phyloP scores from a whole-genome alignment of 805 yeast genomes.

The Zygosaccharomyces rouxii region DNA sequence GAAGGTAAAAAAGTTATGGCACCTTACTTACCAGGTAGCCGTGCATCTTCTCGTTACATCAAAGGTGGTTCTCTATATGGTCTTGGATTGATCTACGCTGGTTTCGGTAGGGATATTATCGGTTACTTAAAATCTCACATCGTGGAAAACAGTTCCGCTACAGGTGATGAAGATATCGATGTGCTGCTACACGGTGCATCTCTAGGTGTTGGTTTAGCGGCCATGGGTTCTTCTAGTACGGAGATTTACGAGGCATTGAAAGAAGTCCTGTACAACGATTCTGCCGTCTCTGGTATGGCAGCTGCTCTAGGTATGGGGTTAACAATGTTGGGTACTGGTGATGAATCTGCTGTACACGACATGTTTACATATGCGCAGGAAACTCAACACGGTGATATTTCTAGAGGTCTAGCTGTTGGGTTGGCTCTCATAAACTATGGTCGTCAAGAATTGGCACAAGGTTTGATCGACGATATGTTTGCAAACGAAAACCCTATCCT shows the following conservation, averaged over 20 bases:
- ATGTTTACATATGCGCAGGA: slow-evolving; percentile 90
- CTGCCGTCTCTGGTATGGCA: slow-evolving; percentile 93
- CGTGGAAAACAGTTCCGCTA: slow-evolving; percentile 54
- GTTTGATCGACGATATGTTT: slow-evolving; percentile 58
- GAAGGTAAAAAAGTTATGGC: slow-evolving; percentile 83
- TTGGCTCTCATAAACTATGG: slow-evolving; percentile 84
- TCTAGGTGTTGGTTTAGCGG: slow-evolving; percentile 93
- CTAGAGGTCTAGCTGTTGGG: slow-evolving; percentile 89
- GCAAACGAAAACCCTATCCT: slow-evolving; percentile 74
- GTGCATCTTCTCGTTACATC: slow-evolving; percentile 70
- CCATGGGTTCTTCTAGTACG: slow-evolving; percentile 81
- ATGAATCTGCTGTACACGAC: slow-evolving; percentile 61
- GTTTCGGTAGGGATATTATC: slow-evolving; percentile 86
- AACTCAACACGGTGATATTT: slow-evolving; percentile 92
- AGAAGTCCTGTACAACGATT: slow-evolving; percentile 79
- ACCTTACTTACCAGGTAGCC: slow-evolving; percentile 83
- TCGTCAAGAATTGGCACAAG: slow-evolving; percentile 75
- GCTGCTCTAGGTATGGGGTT: slow-evolving; percentile 96
- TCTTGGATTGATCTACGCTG: slow-evolving; percentile 89
- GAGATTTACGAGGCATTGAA: slow-evolving; percentile 76
- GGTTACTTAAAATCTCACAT: slow-evolving; percentile 71
- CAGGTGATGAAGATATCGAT: slow-evolving; percentile 68
- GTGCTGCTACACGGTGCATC: slow-evolving; percentile 93
- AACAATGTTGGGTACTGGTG: slow-evolving; percentile 88
- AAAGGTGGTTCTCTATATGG: slow-evolving; percentile 96